A percentile compares a stretch with the other conserved stretches of the same genome.
Conservation (phyloP, 306 rosid genomes). For the Pueraria montana region DNA sequence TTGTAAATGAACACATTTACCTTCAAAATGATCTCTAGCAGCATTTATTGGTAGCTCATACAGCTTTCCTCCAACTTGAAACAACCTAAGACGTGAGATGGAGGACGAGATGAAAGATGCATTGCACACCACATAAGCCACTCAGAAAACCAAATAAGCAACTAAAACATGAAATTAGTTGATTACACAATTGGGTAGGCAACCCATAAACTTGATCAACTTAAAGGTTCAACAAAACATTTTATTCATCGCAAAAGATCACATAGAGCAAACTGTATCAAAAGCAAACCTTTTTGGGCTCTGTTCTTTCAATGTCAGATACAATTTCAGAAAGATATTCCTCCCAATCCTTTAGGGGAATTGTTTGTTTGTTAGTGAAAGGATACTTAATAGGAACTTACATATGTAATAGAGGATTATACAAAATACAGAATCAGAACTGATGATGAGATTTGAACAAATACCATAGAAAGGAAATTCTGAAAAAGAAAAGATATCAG, state of each 20-base stretch:
- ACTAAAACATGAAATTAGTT: neutral
- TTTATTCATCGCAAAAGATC: neutral
- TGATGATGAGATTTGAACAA: neutral
- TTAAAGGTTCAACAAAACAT: neutral
- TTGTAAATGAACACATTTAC: neutral
- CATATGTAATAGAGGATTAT: neutral
- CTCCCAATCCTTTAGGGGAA: neutral
- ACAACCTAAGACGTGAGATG: constrained; percentile 8
- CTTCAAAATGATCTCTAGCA: neutral
- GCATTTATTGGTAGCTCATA: neutral
- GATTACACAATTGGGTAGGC: neutral
- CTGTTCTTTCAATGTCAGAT: neutral
- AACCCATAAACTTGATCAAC: neutral
- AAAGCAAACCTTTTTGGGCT: neutral
- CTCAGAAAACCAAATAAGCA: neutral
- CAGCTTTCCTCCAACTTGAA: neutral
- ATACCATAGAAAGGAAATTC: neutral
- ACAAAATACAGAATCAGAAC: neutral
- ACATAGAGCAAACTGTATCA: neutral
- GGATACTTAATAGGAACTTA: neutral
- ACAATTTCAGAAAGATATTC: neutral
- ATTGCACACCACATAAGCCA: neutral
- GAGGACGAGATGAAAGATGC: neutral
- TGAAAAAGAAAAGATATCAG: too few species aligned
- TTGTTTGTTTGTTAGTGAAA: neutral